Conservation (phyloP, 2,329 filamentous ascomycete genomes). For the Calonectria pauciramosa region DNA sequence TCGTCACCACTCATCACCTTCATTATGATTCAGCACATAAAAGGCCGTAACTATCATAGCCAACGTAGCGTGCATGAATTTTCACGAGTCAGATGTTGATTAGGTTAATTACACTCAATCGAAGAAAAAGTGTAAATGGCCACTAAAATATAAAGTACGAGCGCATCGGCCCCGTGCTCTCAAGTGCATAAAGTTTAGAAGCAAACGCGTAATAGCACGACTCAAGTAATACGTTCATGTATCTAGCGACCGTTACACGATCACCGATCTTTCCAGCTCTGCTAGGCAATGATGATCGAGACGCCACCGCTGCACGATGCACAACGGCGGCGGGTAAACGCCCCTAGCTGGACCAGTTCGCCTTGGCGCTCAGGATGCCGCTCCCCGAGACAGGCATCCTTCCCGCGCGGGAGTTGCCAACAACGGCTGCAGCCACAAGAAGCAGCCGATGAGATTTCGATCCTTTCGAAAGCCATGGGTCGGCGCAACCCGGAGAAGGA, state of each 20-base stretch:
- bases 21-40: fast-evolving
- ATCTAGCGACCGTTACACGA: background rate
- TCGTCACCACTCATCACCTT: background rate
- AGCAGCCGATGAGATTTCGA: background rate
- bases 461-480: background rate
- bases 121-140: background rate
- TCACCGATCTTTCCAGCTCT: background rate
- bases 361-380: background rate
- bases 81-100: background rate
- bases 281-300: background rate
- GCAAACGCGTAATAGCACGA: background rate
- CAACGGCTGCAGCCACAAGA: background rate
- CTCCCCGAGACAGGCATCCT: background rate
- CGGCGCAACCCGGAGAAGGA: background rate
- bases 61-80: background rate
- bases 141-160: background rate
- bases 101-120: background rate
- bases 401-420: background rate
- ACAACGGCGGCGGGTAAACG: background rate
- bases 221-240: background rate
- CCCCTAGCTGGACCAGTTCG: background rate
- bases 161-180: background rate
- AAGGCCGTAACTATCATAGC: background rate
- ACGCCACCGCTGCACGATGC: background rate
- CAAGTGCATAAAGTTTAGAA: background rate